These are phyloP conservation scores for Backusella westeae DNA, from an alignment of 192 early-diverging fungal genomes.

Conservation along the genomic window DNA sequence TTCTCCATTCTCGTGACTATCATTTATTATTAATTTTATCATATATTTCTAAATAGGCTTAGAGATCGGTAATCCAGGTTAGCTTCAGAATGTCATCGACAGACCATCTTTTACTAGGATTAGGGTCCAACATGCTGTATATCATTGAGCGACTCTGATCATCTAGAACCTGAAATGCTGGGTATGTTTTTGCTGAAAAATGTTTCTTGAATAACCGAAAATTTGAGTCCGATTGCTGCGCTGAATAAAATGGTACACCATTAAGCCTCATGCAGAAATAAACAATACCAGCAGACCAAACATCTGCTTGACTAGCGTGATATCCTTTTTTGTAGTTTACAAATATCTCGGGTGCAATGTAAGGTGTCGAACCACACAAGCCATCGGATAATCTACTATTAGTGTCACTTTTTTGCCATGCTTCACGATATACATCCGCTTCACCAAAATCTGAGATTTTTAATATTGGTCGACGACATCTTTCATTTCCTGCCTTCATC, in stretches of 20 bases:
- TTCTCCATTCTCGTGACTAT: not conserved
- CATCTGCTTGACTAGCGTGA: constrained; percentile 82
- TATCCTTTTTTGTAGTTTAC: constrained; percentile 61
- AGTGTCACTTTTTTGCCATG: constrained; percentile 2
- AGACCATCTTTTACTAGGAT: constrained; percentile 40
- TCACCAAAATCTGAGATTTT: constrained; percentile 1
- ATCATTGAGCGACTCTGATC: not conserved
- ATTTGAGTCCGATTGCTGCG: constrained; percentile 59
- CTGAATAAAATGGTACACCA: constrained; percentile 66
- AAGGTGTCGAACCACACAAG: constrained; percentile 88
- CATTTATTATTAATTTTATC: not conserved
- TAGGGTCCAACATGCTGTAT: constrained; percentile 39
- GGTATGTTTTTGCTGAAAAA: not conserved
- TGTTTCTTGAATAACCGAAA: constrained; percentile 33
- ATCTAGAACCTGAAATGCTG: constrained; percentile 3
- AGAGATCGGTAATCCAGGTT: constrained; percentile 29
- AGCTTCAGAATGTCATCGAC: constrained; percentile 26
- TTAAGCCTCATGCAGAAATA: constrained; percentile 79
- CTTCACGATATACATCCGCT: constrained; percentile 76
- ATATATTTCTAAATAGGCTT: no score
- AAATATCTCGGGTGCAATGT: constrained; percentile 94
- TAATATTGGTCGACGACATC: not conserved
- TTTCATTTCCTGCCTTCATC: not conserved
- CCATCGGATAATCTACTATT: constrained; percentile 75
- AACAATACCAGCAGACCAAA: constrained; percentile 93